Conservation (phyloP, 192 early-diverging fungal genomes). For the Podila epicladia region DNA sequence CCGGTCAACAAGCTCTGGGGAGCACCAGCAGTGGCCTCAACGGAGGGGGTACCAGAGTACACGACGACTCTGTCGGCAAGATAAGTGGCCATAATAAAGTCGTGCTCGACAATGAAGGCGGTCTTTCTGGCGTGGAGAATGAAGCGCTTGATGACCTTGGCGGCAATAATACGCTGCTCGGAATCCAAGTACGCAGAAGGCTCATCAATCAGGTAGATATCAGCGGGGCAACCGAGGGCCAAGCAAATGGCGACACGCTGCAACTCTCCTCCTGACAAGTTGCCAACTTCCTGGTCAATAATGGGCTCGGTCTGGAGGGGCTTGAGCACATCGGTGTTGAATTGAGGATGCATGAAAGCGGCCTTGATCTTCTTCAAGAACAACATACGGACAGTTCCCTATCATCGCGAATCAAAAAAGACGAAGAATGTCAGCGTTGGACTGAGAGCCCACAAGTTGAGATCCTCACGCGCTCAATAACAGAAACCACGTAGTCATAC, state of each 20-base stretch:
- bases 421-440: not conserved
- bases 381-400: constrained; percentile 91
- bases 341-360: constrained; percentile 91
- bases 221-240: constrained; percentile 88
- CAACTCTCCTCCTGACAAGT: constrained; percentile 98
- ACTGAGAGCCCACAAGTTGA: too few relatives aligned
- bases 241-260: constrained; percentile 98
- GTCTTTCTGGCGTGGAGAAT: constrained; percentile 97
- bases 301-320: constrained; percentile 93
- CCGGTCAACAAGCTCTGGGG: constrained; percentile 93
- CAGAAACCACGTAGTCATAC: constrained; percentile 2
- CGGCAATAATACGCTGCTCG: constrained; percentile 98
- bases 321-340: constrained; percentile 97
- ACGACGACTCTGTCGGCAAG: constrained; percentile 97
- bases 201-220: constrained; percentile 98
- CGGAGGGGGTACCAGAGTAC: constrained; percentile 91
- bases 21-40: constrained; percentile 80
- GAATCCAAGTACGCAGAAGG: constrained; percentile 98
- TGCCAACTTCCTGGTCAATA: constrained; percentile 87
- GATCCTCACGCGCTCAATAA: not conserved
- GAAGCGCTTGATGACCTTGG: constrained; percentile 98
- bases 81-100: constrained; percentile 99
- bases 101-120: constrained; percentile 98
- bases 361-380: constrained; percentile 88
- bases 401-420: not conserved